These are phyloP conservation scores for Pseudocercospora cruenta DNA, from an alignment of 2,329 filamentous ascomycete genomes.

Conservation along the genomic window DNA sequence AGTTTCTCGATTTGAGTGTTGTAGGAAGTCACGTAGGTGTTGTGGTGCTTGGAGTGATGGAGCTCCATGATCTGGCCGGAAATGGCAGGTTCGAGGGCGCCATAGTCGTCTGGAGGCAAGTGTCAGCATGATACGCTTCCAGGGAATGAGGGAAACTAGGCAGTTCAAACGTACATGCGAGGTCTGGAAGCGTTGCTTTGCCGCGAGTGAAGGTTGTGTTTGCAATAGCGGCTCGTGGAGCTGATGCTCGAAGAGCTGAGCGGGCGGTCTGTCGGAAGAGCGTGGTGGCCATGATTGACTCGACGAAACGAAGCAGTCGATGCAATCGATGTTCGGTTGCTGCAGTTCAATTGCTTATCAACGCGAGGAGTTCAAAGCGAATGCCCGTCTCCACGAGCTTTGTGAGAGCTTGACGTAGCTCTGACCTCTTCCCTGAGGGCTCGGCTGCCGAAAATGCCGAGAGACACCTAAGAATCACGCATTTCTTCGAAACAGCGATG, in stretches of 20 bases:
- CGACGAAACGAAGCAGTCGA: not conserved
- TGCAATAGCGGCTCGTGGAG: constrained; percentile 65
- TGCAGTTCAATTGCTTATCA: not conserved
- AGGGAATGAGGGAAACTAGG: not conserved
- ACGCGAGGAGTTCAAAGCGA: not conserved
- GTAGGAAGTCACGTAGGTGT: constrained; percentile 88
- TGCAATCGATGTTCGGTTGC: not conserved
- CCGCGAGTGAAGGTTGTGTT: constrained; percentile 77
- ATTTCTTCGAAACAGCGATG: not conserved
- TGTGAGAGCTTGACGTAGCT: constrained; percentile 1
- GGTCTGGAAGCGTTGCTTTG: constrained; percentile 92
- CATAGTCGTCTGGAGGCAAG: constrained; percentile 77
- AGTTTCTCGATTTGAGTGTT: constrained; percentile 78
- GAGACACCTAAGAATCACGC: constrained; percentile 7
- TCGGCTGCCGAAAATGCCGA: constrained; percentile 4
- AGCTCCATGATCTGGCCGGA: constrained; percentile 95
- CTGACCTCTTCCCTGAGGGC: not conserved
- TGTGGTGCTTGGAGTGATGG: constrained; percentile 92
- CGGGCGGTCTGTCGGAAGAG: constrained; percentile 75
- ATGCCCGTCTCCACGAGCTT: constrained; percentile 4
- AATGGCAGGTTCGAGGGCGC: constrained; percentile 82
- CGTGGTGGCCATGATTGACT: constrained; percentile 67
- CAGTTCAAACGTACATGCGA: constrained; percentile 63
- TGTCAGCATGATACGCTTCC: not conserved
- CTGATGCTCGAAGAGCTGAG: constrained; percentile 70